These are phyloP conservation scores for Prunus mira DNA, from an alignment of 306 rosid species.

Conservation along the genomic window DNA sequence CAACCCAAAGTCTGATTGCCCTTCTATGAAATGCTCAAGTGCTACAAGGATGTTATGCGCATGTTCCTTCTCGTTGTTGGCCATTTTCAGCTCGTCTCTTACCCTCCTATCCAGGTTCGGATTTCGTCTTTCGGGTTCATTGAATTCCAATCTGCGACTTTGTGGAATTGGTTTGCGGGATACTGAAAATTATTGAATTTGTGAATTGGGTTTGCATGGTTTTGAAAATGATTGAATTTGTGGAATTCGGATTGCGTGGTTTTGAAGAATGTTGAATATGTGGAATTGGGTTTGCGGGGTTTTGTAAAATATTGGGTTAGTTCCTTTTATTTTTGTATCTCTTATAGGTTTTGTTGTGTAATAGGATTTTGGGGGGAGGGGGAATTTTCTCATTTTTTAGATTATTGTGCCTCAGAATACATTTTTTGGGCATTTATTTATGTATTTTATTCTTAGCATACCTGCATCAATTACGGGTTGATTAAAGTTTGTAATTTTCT, in stretches of 20 bases:
- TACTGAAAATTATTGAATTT: too few relatives aligned
- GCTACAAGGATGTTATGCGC: slow-evolving; percentile 70
- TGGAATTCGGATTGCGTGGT: not conserved
- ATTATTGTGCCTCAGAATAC: not conserved
- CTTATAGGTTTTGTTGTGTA: not conserved
- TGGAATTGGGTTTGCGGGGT: too few relatives aligned
- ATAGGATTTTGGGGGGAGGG: not conserved
- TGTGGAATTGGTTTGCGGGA: too few relatives aligned
- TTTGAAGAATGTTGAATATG: not conserved
- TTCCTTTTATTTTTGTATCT: too few relatives aligned
- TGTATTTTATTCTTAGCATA: not conserved
- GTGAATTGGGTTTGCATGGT: not conserved
- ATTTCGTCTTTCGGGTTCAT: not conserved
- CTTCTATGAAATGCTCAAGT: slow-evolving; percentile 41
- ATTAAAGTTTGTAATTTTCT: not conserved
- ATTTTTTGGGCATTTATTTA: not conserved
- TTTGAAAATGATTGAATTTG: not conserved
- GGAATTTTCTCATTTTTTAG: not conserved
- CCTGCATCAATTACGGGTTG: not conserved
- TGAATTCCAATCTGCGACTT: not conserved
- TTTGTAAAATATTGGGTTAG: too few relatives aligned
- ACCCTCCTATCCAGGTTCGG: slow-evolving; percentile 57
- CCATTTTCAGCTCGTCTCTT: slow-evolving; percentile 70
- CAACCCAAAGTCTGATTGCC: slow-evolving; percentile 60
- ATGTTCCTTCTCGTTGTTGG: slow-evolving; percentile 69